Conservation (phyloP, 2,329 filamentous ascomycete species). For the Graphiopsis chlorocephala region DNA sequence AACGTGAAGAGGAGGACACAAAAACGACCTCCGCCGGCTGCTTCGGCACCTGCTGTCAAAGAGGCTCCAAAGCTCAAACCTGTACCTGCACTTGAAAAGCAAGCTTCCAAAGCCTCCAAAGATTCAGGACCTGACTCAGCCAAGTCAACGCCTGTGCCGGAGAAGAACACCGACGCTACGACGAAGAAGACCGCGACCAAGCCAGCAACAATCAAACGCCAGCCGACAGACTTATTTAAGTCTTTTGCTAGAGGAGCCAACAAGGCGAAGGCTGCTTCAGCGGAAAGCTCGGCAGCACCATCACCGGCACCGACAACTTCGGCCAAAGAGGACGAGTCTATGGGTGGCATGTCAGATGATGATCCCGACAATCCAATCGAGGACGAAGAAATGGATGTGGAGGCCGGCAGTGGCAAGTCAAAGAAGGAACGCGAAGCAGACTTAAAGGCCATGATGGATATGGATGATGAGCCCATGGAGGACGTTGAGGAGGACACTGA, state of each 20-base stretch:
- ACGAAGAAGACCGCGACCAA: slow-evolving; percentile 40
- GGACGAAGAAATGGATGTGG: slow-evolving; percentile 53
- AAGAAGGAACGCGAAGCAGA: slow-evolving; percentile 65
- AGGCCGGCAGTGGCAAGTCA: slow-evolving; percentile 35
- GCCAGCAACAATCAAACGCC: slow-evolving; percentile 53
- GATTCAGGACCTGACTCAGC: slow-evolving; percentile 20
- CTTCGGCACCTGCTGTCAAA: slow-evolving; percentile 3
- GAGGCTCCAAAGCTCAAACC: slow-evolving; percentile 23
- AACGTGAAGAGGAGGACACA: slow-evolving; percentile 57
- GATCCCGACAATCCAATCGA: slow-evolving; percentile 51
- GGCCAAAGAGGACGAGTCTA: slow-evolving; percentile 29
- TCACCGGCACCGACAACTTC: slow-evolving; percentile 34
- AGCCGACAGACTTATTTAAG: slow-evolving; percentile 67
- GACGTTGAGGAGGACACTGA: slow-evolving; percentile 25
- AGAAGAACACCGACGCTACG: slow-evolving; percentile 21
- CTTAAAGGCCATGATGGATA: slow-evolving; percentile 73
- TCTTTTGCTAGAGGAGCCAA: slow-evolving; percentile 65
- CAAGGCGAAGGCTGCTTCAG: slow-evolving; percentile 34
- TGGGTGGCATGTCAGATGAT: slow-evolving; percentile 45
- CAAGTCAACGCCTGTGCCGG: slow-evolving; percentile 18
- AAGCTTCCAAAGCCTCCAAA: slow-evolving; percentile 21
- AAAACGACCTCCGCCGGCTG: slow-evolving; percentile 39
- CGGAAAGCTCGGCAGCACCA: slow-evolving; percentile 37
- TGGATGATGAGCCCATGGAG: slow-evolving; percentile 41
- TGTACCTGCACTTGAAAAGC: slow-evolving; percentile 26